Evolutionary conservation across 1,284 basidiomycete genomes (phyloP).

Genomic region (Ganoderma resinaceum): DNA sequence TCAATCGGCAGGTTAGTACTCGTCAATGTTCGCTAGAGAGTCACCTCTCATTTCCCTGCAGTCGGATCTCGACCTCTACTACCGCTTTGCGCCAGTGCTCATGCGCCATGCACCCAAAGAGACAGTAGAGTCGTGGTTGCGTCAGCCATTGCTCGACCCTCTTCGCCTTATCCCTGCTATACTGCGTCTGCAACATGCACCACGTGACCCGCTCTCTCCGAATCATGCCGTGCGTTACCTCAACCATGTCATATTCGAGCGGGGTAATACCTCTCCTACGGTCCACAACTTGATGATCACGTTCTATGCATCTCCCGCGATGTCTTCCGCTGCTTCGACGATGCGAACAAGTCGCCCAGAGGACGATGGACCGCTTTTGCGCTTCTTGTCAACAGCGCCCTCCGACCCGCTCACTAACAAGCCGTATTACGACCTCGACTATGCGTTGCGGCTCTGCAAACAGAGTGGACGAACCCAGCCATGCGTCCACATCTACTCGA

Average conservation of each 20-base stretch:
- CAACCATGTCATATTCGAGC: conserved; percentile 82
- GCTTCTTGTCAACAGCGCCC: conserved; percentile 87
- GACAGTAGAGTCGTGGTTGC: conserved; percentile 92
- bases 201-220: conserved; percentile 72
- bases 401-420: conserved; percentile 83
- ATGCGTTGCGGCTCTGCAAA: conserved; percentile 93
- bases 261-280: conserved; percentile 82
- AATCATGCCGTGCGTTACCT: conserved; percentile 93
- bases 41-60: conserved; percentile 40
- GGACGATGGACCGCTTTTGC: conserved; percentile 84
- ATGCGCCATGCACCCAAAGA: conserved; percentile 88
- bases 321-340: conserved; percentile 38
- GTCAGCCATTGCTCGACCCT: conserved; percentile 82
- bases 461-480: conserved; percentile 83
- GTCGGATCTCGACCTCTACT: conserved; percentile 89
- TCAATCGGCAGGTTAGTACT: conserved; percentile 80
- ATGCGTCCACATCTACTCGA: conserved; percentile 96
- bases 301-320: conserved; percentile 70
- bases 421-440: conserved; percentile 97
- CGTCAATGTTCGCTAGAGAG: conserved; percentile 2
- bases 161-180: conserved; percentile 90
- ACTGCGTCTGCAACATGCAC: conserved; percentile 78
- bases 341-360: conserved; percentile 49
- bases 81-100: conserved; percentile 89
- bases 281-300: conserved; percentile 96